Evolutionary conservation across 352 stramenopile genomes (phyloP), one percentile per base, ranked within the genome.

Genomic region (Phytopythium aichiense): DNA sequence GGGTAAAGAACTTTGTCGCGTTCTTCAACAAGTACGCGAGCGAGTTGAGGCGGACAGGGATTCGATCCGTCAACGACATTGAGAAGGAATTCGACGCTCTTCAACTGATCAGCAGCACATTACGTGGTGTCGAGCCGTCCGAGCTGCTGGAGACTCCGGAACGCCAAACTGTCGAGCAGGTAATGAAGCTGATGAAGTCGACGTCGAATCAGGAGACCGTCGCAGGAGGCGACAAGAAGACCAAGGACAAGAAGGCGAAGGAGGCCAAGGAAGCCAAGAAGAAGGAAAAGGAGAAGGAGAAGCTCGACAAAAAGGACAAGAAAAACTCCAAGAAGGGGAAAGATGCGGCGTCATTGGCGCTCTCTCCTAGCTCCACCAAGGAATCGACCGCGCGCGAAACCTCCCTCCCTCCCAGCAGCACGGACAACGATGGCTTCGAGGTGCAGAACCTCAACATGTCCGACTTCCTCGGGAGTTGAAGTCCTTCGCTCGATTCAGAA

Each of bases 381-480:
- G 67, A 75, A 35, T 68, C 72, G 5, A 73, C 61, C 12, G 71
- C 73, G 4, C 67, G 68, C 25, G 75, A 73, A 35, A 72, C 54
- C 53, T 78, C 77, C 6, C 80, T 86, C 59, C 75, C 67, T 16
- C 76, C 61, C 38, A 45, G 67, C 20, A 65, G 76, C 30, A 48
- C 67, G 2, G 72, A 89, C 23, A 54, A 59, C 25, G 79, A 88
- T 50, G 76, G 66, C 28, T 92, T 92, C 61, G 74, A 76, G 25
- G 84, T 92, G 16, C 81, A 92, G 51, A 89, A 79, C 28, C 78
- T 89, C 57, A 83, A 91, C 60, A 94, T 90, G 82, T 68, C 77
- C 20, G 77, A 77, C 18, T 94, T 94, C 66, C 69, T 92, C 7
- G 73, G 82, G 20, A 67, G 33, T 57, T 76, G 67, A 68, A 60